Base-by-base conservation (phyloP, 2,329 filamentous ascomycete species). In the Bipolaris gigantea region DNA sequence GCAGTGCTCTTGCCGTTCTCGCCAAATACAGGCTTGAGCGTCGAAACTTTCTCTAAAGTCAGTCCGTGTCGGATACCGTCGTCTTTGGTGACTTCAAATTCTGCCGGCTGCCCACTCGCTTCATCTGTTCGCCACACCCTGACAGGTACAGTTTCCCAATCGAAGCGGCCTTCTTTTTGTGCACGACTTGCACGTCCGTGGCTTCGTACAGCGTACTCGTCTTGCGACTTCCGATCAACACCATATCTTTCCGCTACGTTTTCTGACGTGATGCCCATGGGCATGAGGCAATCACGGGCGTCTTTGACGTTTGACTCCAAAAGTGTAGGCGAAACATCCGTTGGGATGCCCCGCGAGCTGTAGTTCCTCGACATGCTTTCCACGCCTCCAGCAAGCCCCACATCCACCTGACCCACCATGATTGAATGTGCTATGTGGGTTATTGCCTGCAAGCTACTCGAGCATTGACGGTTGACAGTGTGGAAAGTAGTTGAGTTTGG, bases 181-280 rank as follows among this genome's bases (percentile, higher is more conserved):
- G 93, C 92, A 40, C 75, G 80, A 80, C 97, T 94, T 34, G 93
- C 94, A 46, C 92, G 84, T 59, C 85, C 85, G 80, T 92, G 97
- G 50, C 88, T 93, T 78, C 92, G 89, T 15, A 90, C 89, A 0
- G 93, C 90, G 73, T 88, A 97, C 64, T 84, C 80, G 75, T 99
- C 94, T 77, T 97, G 89, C 69, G 80, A 78, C 70, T 91, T 86
- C 57, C 94, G 85, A 5, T 85, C 79, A 69, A 97, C 85, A 65
- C 87, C 83, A 73, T 97, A 97, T 77, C 97, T 92, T 49, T 85
- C 84, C 63, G 88, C 90, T 18, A 99, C 91, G 71, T 97, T 97
- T 80, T 99, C 93, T 54, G 89, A 93, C 2, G 94, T 97, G 83
- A 96, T 94, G n/a, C 94, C 93, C 94, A 99, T 99, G 57, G 93